phyloP scores from a whole-genome alignment of 2,329 filamentous ascomycete species.

The Fusarium nanum region DNA sequence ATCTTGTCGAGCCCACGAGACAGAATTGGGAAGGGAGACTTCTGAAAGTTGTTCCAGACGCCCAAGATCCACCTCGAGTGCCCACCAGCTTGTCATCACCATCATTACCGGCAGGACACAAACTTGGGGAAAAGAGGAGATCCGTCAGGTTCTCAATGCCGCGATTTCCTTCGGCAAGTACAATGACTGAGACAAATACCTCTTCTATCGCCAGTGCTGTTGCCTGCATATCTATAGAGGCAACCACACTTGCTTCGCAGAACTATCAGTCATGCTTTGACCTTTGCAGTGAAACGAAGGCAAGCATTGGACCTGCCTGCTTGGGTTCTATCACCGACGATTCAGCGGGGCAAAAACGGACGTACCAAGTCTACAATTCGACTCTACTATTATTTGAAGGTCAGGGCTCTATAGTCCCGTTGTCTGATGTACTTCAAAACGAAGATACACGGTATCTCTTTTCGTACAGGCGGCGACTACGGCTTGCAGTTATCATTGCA shows the following conservation, averaged over 20 bases:
- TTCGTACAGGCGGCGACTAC: not conserved
- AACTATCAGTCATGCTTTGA: not conserved
- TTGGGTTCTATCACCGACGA: not conserved
- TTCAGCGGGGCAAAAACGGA: not conserved
- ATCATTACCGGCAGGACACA: not conserved
- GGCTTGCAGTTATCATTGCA: not conserved
- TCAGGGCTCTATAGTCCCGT: not conserved
- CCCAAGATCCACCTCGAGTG: not conserved
- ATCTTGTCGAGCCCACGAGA: no score
- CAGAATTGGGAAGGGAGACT: not conserved
- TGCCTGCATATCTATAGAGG: no score
- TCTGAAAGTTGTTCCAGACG: not conserved
- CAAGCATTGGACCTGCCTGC: not conserved
- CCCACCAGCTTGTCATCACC: no score
- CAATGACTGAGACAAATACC: not conserved
- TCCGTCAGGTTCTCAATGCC: not conserved
- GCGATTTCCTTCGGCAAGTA: not conserved
- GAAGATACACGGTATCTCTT: not conserved
- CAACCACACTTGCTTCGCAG: rapidly evolving
- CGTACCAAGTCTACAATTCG: not conserved
- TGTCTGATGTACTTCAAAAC: not conserved
- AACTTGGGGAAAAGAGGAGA: no score
- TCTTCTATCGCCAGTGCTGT: not conserved
- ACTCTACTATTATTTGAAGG: not conserved
- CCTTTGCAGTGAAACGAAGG: not conserved